These are phyloP conservation scores for Logfia minima DNA, from an alignment of 129 eudicot species.

Conservation along the genomic window DNA sequence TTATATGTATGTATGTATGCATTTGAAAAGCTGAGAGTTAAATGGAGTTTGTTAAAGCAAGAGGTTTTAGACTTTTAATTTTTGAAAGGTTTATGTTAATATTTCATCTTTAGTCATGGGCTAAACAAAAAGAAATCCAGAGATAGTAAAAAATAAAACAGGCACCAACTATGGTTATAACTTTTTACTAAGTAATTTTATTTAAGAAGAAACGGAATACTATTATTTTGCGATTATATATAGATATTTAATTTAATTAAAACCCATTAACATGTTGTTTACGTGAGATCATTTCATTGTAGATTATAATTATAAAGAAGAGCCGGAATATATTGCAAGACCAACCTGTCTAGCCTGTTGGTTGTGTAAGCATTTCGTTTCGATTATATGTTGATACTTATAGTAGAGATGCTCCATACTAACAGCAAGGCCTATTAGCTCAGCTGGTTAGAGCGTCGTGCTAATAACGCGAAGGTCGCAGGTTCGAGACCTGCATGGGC, in stretches of 20 bases:
- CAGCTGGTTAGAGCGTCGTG: slow-evolving; percentile 98
- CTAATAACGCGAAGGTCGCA: slow-evolving; percentile 99
- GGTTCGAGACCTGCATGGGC: slow-evolving; percentile 99
- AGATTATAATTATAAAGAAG: background rate
- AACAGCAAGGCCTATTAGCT: slow-evolving; percentile 68
- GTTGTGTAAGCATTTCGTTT: background rate
- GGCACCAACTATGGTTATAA: background rate
- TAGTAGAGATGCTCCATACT: fast-evolving
- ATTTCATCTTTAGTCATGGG: too few relatives aligned
- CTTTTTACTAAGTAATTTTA: too few relatives aligned
- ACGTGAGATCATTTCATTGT: too few relatives aligned
- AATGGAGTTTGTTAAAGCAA: too few relatives aligned
- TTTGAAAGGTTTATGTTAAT: too few relatives aligned
- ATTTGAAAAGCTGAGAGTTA: too few relatives aligned
- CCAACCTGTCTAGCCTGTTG: background rate
- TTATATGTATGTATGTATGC: too few relatives aligned
- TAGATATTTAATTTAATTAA: too few relatives aligned
- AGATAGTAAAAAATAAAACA: background rate
- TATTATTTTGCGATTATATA: too few relatives aligned
- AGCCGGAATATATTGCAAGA: background rate
- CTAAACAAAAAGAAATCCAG: too few relatives aligned
- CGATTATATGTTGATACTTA: background rate
- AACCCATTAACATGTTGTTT: too few relatives aligned
- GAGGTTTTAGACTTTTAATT: too few relatives aligned
- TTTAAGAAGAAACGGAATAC: background rate